A percentile compares a stretch with the other conserved stretches of the same genome.
These are phyloP conservation scores for Cladophialophora immunda DNA, from an alignment of 2,329 filamentous ascomycete genomes.

Conservation along the genomic window DNA sequence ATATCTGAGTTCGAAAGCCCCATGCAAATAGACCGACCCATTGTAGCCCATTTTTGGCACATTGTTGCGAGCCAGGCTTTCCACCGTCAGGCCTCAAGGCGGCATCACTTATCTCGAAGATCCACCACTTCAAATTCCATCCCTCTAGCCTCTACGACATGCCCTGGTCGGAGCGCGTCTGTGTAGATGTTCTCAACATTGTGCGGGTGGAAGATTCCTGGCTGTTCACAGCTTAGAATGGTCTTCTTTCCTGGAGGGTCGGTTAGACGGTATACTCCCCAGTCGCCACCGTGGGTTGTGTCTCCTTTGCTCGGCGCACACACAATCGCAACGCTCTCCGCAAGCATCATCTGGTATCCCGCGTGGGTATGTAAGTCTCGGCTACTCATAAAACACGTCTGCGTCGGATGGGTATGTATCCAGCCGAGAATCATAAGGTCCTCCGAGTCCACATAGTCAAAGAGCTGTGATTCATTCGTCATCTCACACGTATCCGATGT, in stretches of 20 bases:
- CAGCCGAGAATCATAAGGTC: conserved; percentile 89
- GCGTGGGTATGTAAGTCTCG: conserved; percentile 92
- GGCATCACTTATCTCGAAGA: conserved; percentile 52
- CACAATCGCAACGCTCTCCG: conserved; percentile 95
- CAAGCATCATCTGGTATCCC: conserved; percentile 95
- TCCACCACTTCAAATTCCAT: conserved; percentile 75
- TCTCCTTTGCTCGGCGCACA: conserved; percentile 79
- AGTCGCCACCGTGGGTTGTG: conserved; percentile 61
- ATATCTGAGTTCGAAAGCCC: neutral
- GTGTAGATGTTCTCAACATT: conserved; percentile 77
- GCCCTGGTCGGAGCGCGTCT: conserved; percentile 73
- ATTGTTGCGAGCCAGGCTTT: neutral
- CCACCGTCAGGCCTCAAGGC: neutral
- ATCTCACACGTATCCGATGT: conserved; percentile 96
- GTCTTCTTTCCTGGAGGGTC: conserved; percentile 88
- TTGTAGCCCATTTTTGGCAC: conserved; percentile 7
- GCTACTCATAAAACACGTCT: conserved; percentile 98
- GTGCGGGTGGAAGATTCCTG: conserved; percentile 85
- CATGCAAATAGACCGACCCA: conserved; percentile 21
- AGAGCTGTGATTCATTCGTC: conserved; percentile 81
- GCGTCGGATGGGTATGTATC: conserved; percentile 97
- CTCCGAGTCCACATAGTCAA: conserved; percentile 81
- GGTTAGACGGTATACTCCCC: conserved; percentile 91
- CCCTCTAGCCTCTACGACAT: conserved; percentile 73
- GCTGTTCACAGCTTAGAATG: conserved; percentile 80